Conservation (phyloP, 169 alveolate genomes). For the Cryptosporidium andersoni region DNA sequence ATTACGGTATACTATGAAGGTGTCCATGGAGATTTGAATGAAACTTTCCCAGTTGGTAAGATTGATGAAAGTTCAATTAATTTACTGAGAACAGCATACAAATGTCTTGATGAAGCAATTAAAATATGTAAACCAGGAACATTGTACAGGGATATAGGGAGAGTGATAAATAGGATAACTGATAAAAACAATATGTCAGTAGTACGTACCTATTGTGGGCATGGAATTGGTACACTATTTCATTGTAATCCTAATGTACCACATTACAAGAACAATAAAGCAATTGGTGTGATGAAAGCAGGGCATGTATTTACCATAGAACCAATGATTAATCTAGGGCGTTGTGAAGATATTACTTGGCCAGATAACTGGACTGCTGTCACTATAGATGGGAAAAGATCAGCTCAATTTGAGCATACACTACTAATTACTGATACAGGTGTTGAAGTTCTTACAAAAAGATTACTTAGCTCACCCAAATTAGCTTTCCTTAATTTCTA, state of each 20-base stretch:
- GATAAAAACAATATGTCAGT: slow-evolving; percentile 86
- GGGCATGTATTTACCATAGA: slow-evolving; percentile 99
- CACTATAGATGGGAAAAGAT: slow-evolving; percentile 85
- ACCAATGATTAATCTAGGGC: slow-evolving; percentile 98
- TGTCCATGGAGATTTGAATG: slow-evolving; percentile 94
- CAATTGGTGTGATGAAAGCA: slow-evolving; percentile 92
- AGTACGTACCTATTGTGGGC: slow-evolving; percentile 96
- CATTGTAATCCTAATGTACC: slow-evolving; percentile 97
- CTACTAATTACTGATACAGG: slow-evolving; percentile 92
- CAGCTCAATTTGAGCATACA: slow-evolving; percentile 98
- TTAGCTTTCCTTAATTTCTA: slow-evolving; percentile 70
- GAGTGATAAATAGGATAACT: slow-evolving; percentile 85
- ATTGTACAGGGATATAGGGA: slow-evolving; percentile 96
- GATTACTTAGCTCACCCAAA: slow-evolving; percentile 91
- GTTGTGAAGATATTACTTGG: slow-evolving; percentile 92
- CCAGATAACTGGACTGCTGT: slow-evolving; percentile 99
- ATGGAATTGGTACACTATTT: slow-evolving; percentile 97
- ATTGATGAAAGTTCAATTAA: slow-evolving; percentile 87
- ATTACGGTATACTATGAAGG: slow-evolving; percentile 94
- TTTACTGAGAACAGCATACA: slow-evolving; percentile 90
- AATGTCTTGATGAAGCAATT: slow-evolving; percentile 86
- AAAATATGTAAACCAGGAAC: slow-evolving; percentile 95
- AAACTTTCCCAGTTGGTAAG: slow-evolving; percentile 95
- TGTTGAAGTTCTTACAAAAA: slow-evolving; percentile 93
- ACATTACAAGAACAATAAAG: slow-evolving; percentile 97